Evolutionary conservation across 116 monocot species (phyloP).

Genomic region (Iris pallida): DNA sequence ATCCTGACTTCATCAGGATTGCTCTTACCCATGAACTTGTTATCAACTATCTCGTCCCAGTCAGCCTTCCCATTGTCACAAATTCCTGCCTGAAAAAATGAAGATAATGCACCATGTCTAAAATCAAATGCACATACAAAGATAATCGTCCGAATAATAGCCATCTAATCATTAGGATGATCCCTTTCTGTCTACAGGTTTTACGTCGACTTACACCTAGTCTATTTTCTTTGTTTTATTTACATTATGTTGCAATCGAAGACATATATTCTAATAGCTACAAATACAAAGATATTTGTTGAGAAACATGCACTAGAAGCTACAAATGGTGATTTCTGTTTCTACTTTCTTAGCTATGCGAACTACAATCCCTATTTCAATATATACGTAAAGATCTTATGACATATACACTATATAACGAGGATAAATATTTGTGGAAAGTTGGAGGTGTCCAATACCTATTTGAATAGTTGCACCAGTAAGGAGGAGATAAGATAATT

Average conservation of each 20-base stretch:
- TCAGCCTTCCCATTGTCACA: constrained; percentile 61
- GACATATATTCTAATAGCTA: not conserved
- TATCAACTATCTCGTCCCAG: constrained; percentile 89
- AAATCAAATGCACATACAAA: not conserved
- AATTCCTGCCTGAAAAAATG: constrained; percentile 44
- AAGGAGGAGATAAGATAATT: too few relatives aligned
- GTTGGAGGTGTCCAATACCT: too few relatives aligned
- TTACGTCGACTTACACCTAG: not conserved
- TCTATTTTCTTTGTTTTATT: not conserved
- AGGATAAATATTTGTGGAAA: too few relatives aligned
- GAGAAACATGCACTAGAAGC: too few relatives aligned
- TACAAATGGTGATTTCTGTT: too few relatives aligned
- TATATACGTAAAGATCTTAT: too few relatives aligned
- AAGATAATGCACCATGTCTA: not conserved
- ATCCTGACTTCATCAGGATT: constrained; percentile 31
- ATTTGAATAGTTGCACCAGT: too few relatives aligned
- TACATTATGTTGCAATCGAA: not conserved
- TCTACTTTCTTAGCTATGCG: too few relatives aligned
- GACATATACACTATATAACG: too few relatives aligned
- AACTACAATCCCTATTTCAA: too few relatives aligned
- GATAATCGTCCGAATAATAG: not conserved
- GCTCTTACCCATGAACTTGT: constrained; percentile 49
- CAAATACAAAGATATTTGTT: not conserved
- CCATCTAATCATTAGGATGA: too few relatives aligned
- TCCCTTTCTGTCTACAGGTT: too few relatives aligned